Conservation (phyloP, 257 asterid genomes). For the Forsythia suspensa region DNA sequence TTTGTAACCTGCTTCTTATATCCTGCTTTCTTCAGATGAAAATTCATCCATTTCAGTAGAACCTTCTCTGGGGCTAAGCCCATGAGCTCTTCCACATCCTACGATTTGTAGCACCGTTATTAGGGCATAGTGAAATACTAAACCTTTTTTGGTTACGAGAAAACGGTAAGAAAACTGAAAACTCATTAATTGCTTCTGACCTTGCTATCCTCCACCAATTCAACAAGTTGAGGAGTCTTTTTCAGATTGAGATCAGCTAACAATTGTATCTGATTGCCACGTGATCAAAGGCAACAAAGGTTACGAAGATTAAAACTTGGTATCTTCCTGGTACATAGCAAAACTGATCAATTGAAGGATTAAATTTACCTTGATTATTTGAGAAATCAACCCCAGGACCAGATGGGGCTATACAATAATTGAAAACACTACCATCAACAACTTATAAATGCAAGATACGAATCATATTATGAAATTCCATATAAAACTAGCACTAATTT, state of each 20-base stretch:
- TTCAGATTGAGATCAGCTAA: conserved; percentile 86
- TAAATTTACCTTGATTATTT: conserved; percentile 78
- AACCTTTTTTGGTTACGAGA: background rate
- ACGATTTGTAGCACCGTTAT: conserved; percentile 15
- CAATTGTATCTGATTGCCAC: conserved; percentile 71
- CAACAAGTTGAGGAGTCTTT: conserved; percentile 93
- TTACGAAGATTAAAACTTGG: conserved; percentile 1
- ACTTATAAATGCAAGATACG: background rate
- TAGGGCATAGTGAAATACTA: conserved; percentile 1
- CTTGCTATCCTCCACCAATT: conserved; percentile 87
- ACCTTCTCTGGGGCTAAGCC: conserved; percentile 78
- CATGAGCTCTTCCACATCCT: conserved; percentile 92
- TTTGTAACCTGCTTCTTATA: conserved; percentile 67
- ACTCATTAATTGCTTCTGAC: conserved; percentile 29
- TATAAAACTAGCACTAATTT: conserved; percentile 7
- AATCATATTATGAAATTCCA: background rate
- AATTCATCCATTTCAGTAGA: conserved; percentile 93
- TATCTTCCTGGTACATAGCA: conserved; percentile 2
- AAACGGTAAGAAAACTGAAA: background rate
- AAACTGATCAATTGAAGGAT: background rate
- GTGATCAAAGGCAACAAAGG: conserved; percentile 10
- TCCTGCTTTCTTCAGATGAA: conserved; percentile 85
- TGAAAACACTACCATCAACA: conserved; percentile 13
- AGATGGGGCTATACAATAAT: conserved; percentile 73
- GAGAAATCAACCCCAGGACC: conserved; percentile 85